phyloP scores from a whole-genome alignment of 169 alveolate species.

The Plasmodium reichenowi region DNA sequence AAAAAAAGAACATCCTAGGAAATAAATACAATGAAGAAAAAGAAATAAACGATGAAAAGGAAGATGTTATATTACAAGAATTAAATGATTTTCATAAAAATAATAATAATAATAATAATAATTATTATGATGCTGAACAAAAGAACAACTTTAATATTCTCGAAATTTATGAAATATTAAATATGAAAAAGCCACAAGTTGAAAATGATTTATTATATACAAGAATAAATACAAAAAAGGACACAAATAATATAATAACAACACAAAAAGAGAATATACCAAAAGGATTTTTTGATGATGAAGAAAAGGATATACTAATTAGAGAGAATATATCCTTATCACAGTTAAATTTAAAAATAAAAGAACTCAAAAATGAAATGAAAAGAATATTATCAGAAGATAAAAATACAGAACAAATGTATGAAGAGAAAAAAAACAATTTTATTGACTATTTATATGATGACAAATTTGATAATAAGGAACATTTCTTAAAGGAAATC shows the following conservation, averaged over 20 bases:
- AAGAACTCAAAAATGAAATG: conserved; percentile 53
- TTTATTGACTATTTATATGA: conserved; percentile 65
- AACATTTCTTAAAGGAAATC: conserved; percentile 40
- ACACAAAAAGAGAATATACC: conserved; percentile 24
- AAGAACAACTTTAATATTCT: conserved; percentile 24
- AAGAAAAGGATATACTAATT: conserved; percentile 53
- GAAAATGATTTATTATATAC: conserved; percentile 5
- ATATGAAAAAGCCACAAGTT: conserved; percentile 15
- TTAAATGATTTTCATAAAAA: conserved; percentile 50
- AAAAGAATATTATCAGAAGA: conserved; percentile 24
- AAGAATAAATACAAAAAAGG: not conserved
- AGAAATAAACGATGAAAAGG: conserved; percentile 33
- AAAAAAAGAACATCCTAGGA: conserved; percentile 56
- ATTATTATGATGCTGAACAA: not conserved
- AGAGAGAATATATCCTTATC: conserved; percentile 55
- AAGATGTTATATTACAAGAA: conserved; percentile 25
- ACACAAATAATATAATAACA: not conserved
- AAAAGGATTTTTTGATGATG: conserved; percentile 58
- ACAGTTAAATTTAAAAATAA: conserved; percentile 38
- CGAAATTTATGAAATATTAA: conserved; percentile 52
- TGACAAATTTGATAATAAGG: conserved; percentile 63
- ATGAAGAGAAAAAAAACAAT: conserved; percentile 49
- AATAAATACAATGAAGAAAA: conserved; percentile 30
- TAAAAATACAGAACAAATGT: conserved; percentile 27
- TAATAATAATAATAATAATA: conserved; percentile 1